Evolutionary conservation across 257 asterid species (phyloP).

Genomic region (Nicotiana tabacum): DNA sequence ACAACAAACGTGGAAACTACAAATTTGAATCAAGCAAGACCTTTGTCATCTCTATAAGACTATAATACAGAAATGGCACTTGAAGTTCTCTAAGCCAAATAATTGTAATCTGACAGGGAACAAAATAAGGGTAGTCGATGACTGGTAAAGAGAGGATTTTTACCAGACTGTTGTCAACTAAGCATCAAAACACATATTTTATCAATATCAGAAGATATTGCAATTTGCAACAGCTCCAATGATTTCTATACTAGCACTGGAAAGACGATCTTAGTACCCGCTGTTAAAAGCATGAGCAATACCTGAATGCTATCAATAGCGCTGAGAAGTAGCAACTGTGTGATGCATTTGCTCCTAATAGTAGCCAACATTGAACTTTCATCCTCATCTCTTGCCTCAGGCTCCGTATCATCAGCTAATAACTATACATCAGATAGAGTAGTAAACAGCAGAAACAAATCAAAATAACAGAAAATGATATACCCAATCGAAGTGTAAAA

Average conservation of each 20-base stretch:
- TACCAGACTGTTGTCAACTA: not conserved
- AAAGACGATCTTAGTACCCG: not conserved
- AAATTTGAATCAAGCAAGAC: not conserved
- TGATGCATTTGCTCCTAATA: conserved; percentile 92
- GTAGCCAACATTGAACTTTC: conserved; percentile 69
- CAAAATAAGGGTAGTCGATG: not conserved
- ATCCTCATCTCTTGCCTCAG: conserved; percentile 63
- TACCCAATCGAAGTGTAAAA: conserved; percentile 1
- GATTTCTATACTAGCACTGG: not conserved
- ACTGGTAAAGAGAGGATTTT: not conserved
- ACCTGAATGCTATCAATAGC: conserved; percentile 98
- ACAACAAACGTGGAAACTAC: not conserved
- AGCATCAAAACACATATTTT: not conserved
- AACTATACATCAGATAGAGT: conserved; percentile 41
- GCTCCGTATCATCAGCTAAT: conserved; percentile 42
- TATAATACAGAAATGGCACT: not conserved
- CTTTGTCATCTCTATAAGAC: not conserved
- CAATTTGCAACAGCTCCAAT: conserved; percentile 3
- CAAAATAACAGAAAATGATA: conserved; percentile 8
- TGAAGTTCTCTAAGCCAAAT: not conserved
- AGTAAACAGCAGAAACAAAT: conserved; percentile 16
- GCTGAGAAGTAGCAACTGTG: conserved; percentile 86
- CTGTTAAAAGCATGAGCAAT: conserved; percentile 4
- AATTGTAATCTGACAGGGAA: not conserved
- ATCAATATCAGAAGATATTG: not conserved